Evolutionary conservation across 2,329 filamentous ascomycete genomes (phyloP).

Genomic region (Beauveria scarabaeidicola): DNA sequence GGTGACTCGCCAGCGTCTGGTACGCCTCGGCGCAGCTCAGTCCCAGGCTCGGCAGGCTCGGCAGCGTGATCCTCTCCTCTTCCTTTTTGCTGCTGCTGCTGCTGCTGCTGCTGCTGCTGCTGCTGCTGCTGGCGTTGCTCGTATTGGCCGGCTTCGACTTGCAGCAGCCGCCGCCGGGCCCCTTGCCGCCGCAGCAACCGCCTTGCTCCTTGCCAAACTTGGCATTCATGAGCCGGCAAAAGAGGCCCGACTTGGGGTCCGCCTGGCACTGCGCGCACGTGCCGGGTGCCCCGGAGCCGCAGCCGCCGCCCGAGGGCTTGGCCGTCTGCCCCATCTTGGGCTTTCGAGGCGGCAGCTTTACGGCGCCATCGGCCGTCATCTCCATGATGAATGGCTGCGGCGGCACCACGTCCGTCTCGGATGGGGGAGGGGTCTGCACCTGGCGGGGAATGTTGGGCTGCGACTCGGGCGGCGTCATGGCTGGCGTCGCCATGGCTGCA

Average conservation of each 20-base stretch:
- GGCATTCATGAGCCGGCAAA: conserved; percentile 73
- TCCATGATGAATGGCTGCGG: conserved; percentile 44
- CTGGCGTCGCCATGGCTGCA: conserved; percentile 31
- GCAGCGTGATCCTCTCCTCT: conserved; percentile 26
- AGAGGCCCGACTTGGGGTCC: conserved; percentile 72
- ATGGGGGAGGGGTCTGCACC: conserved; percentile 49
- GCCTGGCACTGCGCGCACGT: conserved; percentile 70
- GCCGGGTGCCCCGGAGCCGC: conserved; percentile 62
- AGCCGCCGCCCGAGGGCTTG: conserved; percentile 29
- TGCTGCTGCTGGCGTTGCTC: conserved; percentile 14
- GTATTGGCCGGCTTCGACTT: conserved; percentile 30
- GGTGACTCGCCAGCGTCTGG: conserved; percentile 68
- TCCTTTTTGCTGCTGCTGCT: neutral
- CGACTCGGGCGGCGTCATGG: conserved; percentile 31
- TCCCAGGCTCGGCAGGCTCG: conserved; percentile 41
- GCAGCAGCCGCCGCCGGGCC: conserved; percentile 57
- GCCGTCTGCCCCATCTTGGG: conserved; percentile 20
- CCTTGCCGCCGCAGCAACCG: conserved; percentile 56
- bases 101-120: conserved; percentile 14
- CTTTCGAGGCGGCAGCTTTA: conserved; percentile 46
- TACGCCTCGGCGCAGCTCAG: conserved; percentile 70
- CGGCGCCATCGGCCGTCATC: conserved; percentile 49
- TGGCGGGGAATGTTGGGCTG: conserved; percentile 37
- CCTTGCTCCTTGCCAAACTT: conserved; percentile 41
- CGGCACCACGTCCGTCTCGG: conserved; percentile 50